phyloP scores from a whole-genome alignment of 1,139 yeast species.

The Yamadazyma songkhlaensis region DNA sequence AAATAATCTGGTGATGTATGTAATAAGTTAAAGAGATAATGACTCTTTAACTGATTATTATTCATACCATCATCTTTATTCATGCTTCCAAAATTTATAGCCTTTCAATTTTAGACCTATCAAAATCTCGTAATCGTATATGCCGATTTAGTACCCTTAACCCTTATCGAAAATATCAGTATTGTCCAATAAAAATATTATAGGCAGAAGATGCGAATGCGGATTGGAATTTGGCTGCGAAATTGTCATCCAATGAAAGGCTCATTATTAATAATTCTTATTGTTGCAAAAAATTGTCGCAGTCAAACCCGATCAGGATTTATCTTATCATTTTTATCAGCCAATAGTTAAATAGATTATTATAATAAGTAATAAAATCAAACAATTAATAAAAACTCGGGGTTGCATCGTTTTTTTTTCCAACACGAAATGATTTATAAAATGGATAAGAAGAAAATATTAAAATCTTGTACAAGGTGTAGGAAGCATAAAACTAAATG shows the following conservation, averaged over 20 bases:
- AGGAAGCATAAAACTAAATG: conserved; percentile 66
- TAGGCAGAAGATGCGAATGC: neutral
- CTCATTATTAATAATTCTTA: neutral
- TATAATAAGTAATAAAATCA: no score
- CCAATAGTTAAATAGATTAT: no score
- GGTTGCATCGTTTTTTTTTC: no score
- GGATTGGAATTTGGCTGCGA: neutral
- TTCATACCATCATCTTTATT: conserved; percentile 12
- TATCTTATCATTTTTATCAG: no score
- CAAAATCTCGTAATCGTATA: no score
- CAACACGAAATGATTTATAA: conserved; percentile 9
- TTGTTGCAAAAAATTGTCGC: neutral
- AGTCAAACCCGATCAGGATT: no score
- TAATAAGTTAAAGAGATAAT: conserved; percentile 24
- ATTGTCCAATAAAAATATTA: no score
- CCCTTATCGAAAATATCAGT: no score
- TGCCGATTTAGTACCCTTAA: no score
- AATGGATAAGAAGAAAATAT: conserved; percentile 19
- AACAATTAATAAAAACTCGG: no score
- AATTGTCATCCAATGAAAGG: neutral
- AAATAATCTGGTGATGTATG: conserved; percentile 14
- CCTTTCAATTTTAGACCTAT: no score
- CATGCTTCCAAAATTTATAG: conserved; percentile 1
- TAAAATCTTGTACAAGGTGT: conserved; percentile 62
- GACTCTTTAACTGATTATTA: conserved; percentile 20